Base-by-base conservation (phyloP, 2,329 filamentous ascomycete genomes). In the Colletotrichum agaves region DNA sequence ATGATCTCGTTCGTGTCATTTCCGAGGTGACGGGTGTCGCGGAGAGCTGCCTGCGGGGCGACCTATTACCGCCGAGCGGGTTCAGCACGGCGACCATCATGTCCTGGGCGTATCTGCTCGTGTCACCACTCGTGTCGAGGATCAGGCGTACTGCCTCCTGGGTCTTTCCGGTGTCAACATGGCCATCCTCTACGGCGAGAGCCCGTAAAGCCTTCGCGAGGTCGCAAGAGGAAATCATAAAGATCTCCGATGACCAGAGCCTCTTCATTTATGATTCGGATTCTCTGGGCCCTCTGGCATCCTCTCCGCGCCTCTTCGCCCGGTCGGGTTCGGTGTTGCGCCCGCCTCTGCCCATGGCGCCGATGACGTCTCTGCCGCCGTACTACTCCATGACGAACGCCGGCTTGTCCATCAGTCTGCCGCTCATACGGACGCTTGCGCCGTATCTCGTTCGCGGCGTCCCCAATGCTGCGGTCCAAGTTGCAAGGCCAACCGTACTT, bases 111-210 rank as follows among this genome's bases (percentile, higher is more conserved):
- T n/a, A n/a, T 70, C 77, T 5, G 61, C 70, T 17, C 72, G 78
- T 15, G 61, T 74, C 46, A 78, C 76, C 3, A 74, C 69, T 1
- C 73, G 75, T 10, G 13, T 49, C 35, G 74, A 79, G 43, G 78
- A 80, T 65, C 67, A 72, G 44, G 78, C 78, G 0, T 80, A 80
- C 61, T 76, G 74, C 31, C 57, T 80, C 31, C 67, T 80, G 37
- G 78, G 78, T 1, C 69, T 80, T 3, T 80, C 78, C 23, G 73
- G 70, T 37, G 72, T 80, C 4, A 76, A 75, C 27, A 79, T 80
- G 76, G 74, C 76, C 5, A 69, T 79, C 21, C 69, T 79, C 0
- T 80, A 79, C 17, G 78, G 78, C 1, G 78, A 80, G 43, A 77
- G 78, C n/a, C 56, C 27, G 33, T n/a, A 74, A 70, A 43, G 77